Evolutionary conservation across 1,284 basidiomycete species (phyloP).

Genomic region (Malassezia furfur): DNA sequence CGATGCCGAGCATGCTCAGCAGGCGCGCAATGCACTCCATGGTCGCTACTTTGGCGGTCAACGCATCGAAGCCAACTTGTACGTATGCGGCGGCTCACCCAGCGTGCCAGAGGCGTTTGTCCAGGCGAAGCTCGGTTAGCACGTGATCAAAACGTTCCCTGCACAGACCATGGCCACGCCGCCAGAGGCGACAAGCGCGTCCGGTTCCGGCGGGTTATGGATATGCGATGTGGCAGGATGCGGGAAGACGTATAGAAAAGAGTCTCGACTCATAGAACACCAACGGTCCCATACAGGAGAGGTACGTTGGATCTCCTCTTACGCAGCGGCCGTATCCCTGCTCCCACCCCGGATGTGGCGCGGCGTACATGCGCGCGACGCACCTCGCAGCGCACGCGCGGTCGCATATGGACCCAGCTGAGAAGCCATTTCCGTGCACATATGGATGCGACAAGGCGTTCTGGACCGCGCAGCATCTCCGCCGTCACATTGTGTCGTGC

Average conservation of each 20-base stretch:
- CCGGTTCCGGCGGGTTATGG: neutral
- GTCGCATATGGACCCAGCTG: constrained; percentile 8
- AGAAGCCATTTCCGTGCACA: constrained; percentile 3
- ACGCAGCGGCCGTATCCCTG: constrained; percentile 15
- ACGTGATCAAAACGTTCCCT: neutral
- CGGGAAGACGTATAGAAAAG: constrained; percentile 13
- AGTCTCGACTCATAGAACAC: constrained; percentile 15
- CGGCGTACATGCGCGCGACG: constrained; percentile 18
- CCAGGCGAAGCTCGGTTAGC: constrained; percentile 2
- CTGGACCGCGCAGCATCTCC: constrained; percentile 16
- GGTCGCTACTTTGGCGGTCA: constrained; percentile 56
- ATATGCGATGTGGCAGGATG: constrained; percentile 11
- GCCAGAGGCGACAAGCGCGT: neutral
- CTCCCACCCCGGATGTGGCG: constrained; percentile 6
- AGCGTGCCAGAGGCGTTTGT: constrained; percentile 11
- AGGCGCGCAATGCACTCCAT: constrained; percentile 77
- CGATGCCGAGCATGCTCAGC: constrained; percentile 65
- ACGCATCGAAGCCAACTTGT: constrained; percentile 40
- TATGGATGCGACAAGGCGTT: constrained; percentile 12
- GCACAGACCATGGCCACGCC: neutral
- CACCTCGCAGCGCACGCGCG: constrained; percentile 15
- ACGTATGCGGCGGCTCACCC: constrained; percentile 15
- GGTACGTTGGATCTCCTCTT: constrained; percentile 1
- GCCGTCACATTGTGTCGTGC: constrained; percentile 11
- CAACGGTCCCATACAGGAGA: constrained; percentile 15